These are phyloP conservation scores for Acaromyces ingoldii DNA, from an alignment of 1,284 basidiomycete genomes.

Conservation along the genomic window DNA sequence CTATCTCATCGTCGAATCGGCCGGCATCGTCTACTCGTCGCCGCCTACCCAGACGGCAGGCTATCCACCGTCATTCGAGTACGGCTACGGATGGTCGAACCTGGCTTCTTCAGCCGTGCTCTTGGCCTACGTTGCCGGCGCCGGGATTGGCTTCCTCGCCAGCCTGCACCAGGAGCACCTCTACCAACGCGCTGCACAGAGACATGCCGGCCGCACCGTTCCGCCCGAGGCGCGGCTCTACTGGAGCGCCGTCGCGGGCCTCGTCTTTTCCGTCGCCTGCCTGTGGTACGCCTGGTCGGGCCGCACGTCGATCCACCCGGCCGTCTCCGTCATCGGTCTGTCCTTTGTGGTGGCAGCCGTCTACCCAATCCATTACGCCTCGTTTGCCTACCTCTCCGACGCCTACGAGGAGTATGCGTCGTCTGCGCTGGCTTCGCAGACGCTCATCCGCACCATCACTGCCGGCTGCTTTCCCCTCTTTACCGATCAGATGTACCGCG, in stretches of 20 bases:
- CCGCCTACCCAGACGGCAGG: background rate
- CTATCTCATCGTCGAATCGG: conserved; percentile 24
- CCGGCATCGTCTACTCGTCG: conserved; percentile 34
- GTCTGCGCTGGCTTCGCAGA: conserved; percentile 25
- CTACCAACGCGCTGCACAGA: conserved; percentile 16
- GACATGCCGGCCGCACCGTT: conserved; percentile 48
- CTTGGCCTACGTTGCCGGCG: conserved; percentile 26
- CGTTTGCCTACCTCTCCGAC: conserved; percentile 25
- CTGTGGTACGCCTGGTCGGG: conserved; percentile 30
- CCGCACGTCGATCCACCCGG: conserved; percentile 14
- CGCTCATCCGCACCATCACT: conserved; percentile 24
- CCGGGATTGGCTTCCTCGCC: conserved; percentile 62
- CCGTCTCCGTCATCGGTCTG: conserved; percentile 21
- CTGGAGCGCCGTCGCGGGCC: conserved; percentile 21
- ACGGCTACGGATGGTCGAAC: conserved; percentile 27
- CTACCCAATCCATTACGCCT: conserved; percentile 14
- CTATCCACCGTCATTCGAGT: background rate
- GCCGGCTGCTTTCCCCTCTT: conserved; percentile 24
- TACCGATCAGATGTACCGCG: conserved; percentile 25
- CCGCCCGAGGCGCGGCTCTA: conserved; percentile 55
- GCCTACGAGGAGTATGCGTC: conserved; percentile 47
- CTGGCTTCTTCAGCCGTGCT: conserved; percentile 21
- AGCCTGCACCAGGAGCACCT: conserved; percentile 54
- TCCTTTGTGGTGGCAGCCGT: conserved; percentile 17
- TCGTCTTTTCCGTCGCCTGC: conserved; percentile 21